Conservation (phyloP, 2,329 filamentous ascomycete species). For the Pseudocercospora fuligena region DNA sequence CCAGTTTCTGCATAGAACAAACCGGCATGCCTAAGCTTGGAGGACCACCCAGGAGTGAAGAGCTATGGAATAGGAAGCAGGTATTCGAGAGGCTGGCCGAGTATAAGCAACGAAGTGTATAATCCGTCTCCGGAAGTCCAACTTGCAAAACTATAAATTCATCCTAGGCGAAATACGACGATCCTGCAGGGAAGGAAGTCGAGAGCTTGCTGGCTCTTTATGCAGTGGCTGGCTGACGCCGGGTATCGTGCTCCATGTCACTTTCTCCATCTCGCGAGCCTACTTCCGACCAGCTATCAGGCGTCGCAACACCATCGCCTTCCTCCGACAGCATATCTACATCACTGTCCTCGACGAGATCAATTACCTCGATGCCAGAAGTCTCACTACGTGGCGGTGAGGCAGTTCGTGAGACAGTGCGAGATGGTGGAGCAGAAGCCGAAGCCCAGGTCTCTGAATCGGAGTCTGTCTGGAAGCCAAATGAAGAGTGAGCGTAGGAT, state of each 20-base stretch:
- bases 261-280: conserved; percentile 43
- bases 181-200: conserved; percentile 10
- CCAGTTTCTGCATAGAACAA: conserved; percentile 94
- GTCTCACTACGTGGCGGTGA: conserved; percentile 29
- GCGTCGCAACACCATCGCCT: conserved; percentile 42
- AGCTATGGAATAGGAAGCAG: conserved; percentile 55
- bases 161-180: conserved; percentile 10
- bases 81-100: conserved; percentile 50
- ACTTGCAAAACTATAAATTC: conserved; percentile 8
- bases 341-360: conserved; percentile 41
- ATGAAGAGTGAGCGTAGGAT: conserved; percentile 31
- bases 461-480: conserved; percentile 35
- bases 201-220: conserved; percentile 13
- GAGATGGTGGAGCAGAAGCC: conserved; percentile 24
- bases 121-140: background rate
- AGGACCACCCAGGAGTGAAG: conserved; percentile 36
- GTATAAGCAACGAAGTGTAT: conserved; percentile 29
- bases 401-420: conserved; percentile 25
- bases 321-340: conserved; percentile 42
- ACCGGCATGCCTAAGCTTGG: conserved; percentile 74
- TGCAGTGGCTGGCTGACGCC: background rate
- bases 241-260: conserved; percentile 33
- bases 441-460: conserved; percentile 38
- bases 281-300: conserved; percentile 46
- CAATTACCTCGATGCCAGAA: conserved; percentile 37